These are phyloP conservation scores for Kokia cookei DNA, from an alignment of 441 rosid species.

Conservation along the genomic window DNA sequence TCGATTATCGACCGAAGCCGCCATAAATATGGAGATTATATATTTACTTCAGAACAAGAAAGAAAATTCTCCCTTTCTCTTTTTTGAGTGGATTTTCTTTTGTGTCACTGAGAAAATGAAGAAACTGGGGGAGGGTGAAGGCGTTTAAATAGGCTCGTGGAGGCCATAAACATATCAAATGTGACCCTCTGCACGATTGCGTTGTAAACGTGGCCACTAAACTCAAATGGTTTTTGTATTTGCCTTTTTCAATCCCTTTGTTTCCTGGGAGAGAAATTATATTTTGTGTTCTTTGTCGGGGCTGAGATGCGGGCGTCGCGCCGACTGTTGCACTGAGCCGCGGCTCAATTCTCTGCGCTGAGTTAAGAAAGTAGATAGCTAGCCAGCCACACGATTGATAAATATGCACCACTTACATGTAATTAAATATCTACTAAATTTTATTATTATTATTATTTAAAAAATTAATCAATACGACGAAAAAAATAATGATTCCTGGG, in stretches of 20 bases:
- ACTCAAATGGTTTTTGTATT: neutral
- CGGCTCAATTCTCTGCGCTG: neutral
- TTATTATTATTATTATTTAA: neutral
- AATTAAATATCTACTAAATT: neutral
- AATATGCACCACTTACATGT: neutral
- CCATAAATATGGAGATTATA: slow-evolving; percentile 30
- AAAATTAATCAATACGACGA: neutral
- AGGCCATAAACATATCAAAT: slow-evolving; percentile 5
- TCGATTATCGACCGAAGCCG: slow-evolving; percentile 79
- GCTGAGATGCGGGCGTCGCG: neutral
- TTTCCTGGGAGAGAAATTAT: neutral
- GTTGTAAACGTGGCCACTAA: neutral
- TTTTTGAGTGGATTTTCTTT: too few relatives aligned
- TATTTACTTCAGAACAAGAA: neutral
- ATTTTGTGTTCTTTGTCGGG: neutral
- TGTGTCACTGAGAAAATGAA: neutral
- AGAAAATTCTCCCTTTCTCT: neutral
- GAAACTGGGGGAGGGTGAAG: neutral
- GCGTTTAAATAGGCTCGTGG: slow-evolving; percentile 22
- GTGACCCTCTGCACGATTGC: neutral
- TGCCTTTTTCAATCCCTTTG: neutral
- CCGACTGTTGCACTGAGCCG: neutral
- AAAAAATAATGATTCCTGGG: neutral
- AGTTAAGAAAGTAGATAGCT: neutral
- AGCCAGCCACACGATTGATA: neutral